Evolutionary conservation across 2,329 filamentous ascomycete genomes (phyloP).

Genomic region (Paraphoma chrysanthemicola): DNA sequence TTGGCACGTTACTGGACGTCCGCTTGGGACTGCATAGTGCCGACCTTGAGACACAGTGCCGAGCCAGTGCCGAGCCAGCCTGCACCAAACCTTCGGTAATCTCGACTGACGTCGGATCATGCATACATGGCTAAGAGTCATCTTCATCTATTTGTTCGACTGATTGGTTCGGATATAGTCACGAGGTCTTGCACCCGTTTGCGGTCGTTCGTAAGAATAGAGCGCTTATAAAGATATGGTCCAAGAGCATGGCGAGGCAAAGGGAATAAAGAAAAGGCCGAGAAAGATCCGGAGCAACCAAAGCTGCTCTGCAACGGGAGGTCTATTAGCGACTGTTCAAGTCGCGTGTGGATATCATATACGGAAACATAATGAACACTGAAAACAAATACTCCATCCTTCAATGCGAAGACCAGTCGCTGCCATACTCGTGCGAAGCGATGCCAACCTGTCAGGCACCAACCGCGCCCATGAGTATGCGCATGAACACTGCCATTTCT

Average conservation of each 20-base stretch:
- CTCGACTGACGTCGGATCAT: constrained; percentile 10
- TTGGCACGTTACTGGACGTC: neutral
- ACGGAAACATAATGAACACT: neutral
- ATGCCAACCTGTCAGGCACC: too few relatives aligned
- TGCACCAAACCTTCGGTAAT: constrained; percentile 8
- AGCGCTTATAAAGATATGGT: too few relatives aligned
- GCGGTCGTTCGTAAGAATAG: too few relatives aligned
- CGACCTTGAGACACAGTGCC: too few relatives aligned
- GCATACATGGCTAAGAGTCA: constrained; percentile 10
- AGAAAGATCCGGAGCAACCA: too few relatives aligned
- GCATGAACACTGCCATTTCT: too few relatives aligned
- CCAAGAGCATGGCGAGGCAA: too few relatives aligned
- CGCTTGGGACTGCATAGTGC: too few relatives aligned
- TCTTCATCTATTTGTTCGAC: neutral
- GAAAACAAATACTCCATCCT: neutral
- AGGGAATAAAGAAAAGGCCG: too few relatives aligned
- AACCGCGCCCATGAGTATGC: too few relatives aligned
- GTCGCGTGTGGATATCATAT: constrained; percentile 8
- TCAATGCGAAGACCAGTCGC: neutral
- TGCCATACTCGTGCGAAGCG: neutral
- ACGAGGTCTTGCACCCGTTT: too few relatives aligned
- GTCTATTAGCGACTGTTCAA: neutral
- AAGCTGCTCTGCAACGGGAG: too few relatives aligned
- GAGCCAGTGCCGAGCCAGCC: constrained; percentile 2
- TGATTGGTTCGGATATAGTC: neutral